These are phyloP conservation scores for Dioszegia crocea DNA, from an alignment of 768 basidiomycete species.

Conservation along the genomic window DNA sequence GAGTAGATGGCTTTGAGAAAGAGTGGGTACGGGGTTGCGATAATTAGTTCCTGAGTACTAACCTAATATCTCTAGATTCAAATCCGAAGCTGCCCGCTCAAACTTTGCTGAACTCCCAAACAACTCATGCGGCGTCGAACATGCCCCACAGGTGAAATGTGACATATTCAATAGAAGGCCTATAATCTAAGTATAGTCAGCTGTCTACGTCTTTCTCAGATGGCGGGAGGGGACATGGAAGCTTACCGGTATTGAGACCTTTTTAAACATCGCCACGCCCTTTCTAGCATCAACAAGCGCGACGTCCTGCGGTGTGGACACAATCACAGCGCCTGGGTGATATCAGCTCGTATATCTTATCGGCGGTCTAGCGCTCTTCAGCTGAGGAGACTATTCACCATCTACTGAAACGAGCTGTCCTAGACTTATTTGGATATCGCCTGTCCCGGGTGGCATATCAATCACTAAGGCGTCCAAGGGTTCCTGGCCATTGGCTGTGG, in stretches of 20 bases:
- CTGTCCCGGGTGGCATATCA: conserved; percentile 96
- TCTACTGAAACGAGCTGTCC: conserved; percentile 81
- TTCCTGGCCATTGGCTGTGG: conserved; percentile 42
- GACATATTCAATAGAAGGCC: conserved; percentile 86
- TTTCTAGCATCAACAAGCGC: conserved; percentile 86
- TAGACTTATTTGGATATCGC: conserved; percentile 87
- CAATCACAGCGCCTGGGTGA: conserved; percentile 74
- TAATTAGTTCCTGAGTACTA: no score
- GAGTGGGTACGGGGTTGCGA: no score
- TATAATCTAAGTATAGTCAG: conserved; percentile 59
- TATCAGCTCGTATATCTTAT: background rate
- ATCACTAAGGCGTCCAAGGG: conserved; percentile 79
- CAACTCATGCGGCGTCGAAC: conserved; percentile 60
- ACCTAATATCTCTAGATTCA: conserved; percentile 66
- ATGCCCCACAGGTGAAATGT: conserved; percentile 72
- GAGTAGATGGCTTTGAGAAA: no score
- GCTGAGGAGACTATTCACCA: conserved; percentile 55
- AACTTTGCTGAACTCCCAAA: conserved; percentile 71
- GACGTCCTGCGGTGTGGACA: conserved; percentile 93
- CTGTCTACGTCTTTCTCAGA: background rate
- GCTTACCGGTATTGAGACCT: conserved; percentile 78
- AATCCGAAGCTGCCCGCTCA: conserved; percentile 57
- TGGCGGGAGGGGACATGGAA: background rate
- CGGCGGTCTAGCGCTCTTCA: background rate
- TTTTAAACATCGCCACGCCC: conserved; percentile 86